A percentile compares a stretch with the other conserved stretches of the same genome.
These are phyloP conservation scores for Amanita fuliginea DNA, from an alignment of 768 basidiomycete genomes.

Conservation along the genomic window DNA sequence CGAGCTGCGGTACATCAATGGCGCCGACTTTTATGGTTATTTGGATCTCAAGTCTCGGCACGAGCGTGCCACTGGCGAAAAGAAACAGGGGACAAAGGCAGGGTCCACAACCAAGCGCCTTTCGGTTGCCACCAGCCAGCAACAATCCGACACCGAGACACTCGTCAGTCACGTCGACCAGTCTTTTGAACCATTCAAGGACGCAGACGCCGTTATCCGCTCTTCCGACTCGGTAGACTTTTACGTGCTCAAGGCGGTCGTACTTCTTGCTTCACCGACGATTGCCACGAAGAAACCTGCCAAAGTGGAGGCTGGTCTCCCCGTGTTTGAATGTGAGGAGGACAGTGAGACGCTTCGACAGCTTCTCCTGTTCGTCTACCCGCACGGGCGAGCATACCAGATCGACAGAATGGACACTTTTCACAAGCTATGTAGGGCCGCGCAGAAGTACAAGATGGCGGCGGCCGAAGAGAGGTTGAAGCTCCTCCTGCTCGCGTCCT, in stretches of 20 bases:
- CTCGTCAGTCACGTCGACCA: background rate
- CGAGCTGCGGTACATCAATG: slow-evolving; percentile 1
- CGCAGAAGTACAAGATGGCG: background rate
- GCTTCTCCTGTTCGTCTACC: slow-evolving; percentile 2
- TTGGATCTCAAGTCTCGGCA: background rate
- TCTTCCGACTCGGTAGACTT: slow-evolving; percentile 21
- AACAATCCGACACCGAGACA: background rate
- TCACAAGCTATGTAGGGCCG: background rate
- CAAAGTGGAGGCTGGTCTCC: background rate
- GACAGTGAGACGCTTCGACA: background rate
- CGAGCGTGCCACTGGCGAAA: background rate
- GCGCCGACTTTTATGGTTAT: background rate
- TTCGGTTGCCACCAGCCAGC: background rate
- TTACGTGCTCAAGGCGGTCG: slow-evolving; percentile 15
- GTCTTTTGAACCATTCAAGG: background rate
- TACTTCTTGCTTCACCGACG: slow-evolving; percentile 19
- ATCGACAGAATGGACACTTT: background rate
- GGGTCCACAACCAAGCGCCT: background rate
- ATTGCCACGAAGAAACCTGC: slow-evolving; percentile 16
- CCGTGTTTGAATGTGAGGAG: slow-evolving; percentile 1
- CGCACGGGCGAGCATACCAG: background rate
- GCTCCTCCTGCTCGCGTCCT: background rate
- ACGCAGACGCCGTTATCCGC: slow-evolving; percentile 15
- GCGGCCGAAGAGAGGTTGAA: background rate
- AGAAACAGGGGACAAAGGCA: background rate